Conservation (phyloP, 805 yeast species). For the Crinitomyces ghanaensis region DNA sequence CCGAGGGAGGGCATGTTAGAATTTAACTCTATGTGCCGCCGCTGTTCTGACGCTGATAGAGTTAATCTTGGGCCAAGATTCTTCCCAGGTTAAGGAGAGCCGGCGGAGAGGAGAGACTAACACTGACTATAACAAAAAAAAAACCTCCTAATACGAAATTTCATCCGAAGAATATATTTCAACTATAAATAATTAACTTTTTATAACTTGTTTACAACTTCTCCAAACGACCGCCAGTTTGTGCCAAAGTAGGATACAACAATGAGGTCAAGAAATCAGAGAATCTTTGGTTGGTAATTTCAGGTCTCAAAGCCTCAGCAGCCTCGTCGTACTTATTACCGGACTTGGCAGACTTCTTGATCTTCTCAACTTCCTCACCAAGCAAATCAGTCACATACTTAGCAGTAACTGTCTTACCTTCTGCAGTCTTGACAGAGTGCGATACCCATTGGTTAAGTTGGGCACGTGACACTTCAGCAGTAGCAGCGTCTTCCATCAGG, state of each 20-base stretch:
- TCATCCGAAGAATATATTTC: not conserved
- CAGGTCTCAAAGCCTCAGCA: constrained; percentile 49
- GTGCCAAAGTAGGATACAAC: constrained; percentile 32
- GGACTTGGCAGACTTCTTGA: constrained; percentile 35
- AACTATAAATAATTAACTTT: not conserved
- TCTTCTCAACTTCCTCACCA: constrained; percentile 45
- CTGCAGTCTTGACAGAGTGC: constrained; percentile 45
- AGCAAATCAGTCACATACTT: constrained; percentile 40
- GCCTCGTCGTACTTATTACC: constrained; percentile 44
- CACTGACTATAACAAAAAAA: no score
- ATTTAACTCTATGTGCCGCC: no score
- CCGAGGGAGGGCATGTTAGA: constrained; percentile 10
- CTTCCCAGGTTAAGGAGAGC: no score
- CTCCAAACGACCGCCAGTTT: constrained; percentile 4
- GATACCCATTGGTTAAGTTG: constrained; percentile 69
- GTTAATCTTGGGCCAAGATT: no score
- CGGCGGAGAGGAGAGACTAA: no score
- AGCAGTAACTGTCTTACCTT: constrained; percentile 43
- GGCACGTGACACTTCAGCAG: constrained; percentile 66
- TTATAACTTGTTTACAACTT: constrained; percentile 3
- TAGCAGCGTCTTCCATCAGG: constrained; percentile 71
- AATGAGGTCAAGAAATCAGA: constrained; percentile 57
- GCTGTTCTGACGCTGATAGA: no score
- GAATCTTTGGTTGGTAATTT: constrained; percentile 49
- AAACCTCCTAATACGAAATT: no score